Conservation (phyloP, 495 filamentous ascomycete genomes). For the Xylaria flabelliformis region DNA sequence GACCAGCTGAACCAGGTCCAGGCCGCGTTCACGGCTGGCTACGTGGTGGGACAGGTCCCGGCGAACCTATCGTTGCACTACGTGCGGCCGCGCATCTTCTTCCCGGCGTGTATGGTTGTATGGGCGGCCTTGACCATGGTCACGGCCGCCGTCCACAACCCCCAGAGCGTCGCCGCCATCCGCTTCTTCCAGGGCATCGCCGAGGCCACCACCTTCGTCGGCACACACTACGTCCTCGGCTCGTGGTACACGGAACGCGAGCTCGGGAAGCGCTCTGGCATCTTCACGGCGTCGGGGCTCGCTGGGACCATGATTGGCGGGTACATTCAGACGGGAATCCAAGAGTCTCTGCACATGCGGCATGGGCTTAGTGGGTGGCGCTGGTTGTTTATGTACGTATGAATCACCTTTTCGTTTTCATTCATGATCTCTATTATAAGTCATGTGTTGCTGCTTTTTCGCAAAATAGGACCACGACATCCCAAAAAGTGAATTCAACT, state of each 20-base stretch:
- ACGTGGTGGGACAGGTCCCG: slow-evolving; percentile 66
- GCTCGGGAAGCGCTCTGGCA: slow-evolving; percentile 65
- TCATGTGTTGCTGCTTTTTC: background rate
- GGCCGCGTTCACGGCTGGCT: slow-evolving; percentile 56
- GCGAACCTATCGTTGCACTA: slow-evolving; percentile 66
- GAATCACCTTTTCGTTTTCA: background rate
- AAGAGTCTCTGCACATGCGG: slow-evolving; percentile 56
- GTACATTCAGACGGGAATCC: slow-evolving; percentile 67
- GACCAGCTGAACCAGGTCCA: slow-evolving; percentile 67
- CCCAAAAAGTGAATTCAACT: background rate
- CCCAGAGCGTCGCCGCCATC: slow-evolving; percentile 66
- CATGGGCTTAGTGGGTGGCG: slow-evolving; percentile 65
- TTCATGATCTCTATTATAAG: background rate
- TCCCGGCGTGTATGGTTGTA: slow-evolving; percentile 65
- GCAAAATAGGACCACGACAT: slow-evolving; percentile 20
- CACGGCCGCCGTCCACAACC: slow-evolving; percentile 57
- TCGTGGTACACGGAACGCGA: slow-evolving; percentile 71
- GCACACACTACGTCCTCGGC: slow-evolving; percentile 70
- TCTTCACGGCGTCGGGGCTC: slow-evolving; percentile 60
- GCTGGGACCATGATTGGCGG: slow-evolving; percentile 58
- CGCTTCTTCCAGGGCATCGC: slow-evolving; percentile 72
- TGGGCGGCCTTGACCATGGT: slow-evolving; percentile 69
- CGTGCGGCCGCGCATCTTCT: slow-evolving; percentile 63
- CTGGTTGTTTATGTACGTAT: slow-evolving; percentile 65
- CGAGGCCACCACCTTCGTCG: slow-evolving; percentile 66